These are phyloP conservation scores for Hortaea sp. DNA, from an alignment of 2,329 filamentous ascomycete genomes.

Conservation along the genomic window DNA sequence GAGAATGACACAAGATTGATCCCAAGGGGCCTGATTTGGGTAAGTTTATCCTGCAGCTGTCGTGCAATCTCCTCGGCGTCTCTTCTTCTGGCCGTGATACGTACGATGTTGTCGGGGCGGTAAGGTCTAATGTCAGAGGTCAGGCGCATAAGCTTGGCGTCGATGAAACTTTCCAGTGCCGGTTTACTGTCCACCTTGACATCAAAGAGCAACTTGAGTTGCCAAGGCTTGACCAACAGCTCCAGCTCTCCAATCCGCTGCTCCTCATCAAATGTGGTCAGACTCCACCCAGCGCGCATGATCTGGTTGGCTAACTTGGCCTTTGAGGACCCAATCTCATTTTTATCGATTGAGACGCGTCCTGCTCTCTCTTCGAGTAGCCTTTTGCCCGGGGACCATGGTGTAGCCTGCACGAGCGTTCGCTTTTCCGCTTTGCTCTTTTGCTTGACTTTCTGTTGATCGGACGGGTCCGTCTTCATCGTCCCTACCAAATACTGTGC, in stretches of 20 bases:
- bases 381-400: conserved; percentile 17
- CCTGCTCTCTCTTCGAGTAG: conserved; percentile 12
- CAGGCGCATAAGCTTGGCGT: conserved; percentile 12
- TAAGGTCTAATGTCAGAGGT: conserved; percentile 12
- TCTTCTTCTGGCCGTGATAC: conserved; percentile 20
- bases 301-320: conserved; percentile 15
- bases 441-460: neutral
- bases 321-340: conserved; percentile 6
- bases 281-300: conserved; percentile 17
- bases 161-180: conserved; percentile 12
- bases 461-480: neutral
- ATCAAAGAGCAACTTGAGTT: conserved; percentile 19
- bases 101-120: conserved; percentile 14
- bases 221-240: conserved; percentile 17
- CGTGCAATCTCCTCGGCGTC: conserved; percentile 20
- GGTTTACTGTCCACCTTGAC: conserved; percentile 4
- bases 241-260: conserved; percentile 20
- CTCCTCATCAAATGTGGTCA: conserved; percentile 15
- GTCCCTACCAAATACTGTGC: conserved; percentile 10
- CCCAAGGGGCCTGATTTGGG: conserved; percentile 6
- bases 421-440: neutral
- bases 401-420: neutral
- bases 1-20: conserved; percentile 10
- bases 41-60: conserved; percentile 13
- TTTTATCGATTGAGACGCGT: conserved; percentile 3